A percentile compares a stretch with the other conserved stretches of the same genome.
Evolutionary conservation across 306 rosid species (phyloP).

Genomic region (Parietaria judaica): DNA sequence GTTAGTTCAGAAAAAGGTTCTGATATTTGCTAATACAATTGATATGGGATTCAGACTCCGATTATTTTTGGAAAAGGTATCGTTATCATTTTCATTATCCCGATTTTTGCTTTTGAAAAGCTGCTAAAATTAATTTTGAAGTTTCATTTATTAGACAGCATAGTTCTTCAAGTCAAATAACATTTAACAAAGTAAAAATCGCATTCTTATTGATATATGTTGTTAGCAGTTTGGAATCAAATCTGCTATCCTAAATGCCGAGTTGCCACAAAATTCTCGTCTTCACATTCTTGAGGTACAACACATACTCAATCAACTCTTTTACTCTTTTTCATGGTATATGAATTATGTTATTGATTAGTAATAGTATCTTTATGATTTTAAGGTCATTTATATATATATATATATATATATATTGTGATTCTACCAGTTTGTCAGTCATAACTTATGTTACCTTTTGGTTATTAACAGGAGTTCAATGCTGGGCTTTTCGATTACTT

Average conservation of each 20-base stretch:
- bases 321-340: neutral
- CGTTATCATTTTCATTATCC: too few species aligned
- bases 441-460: slow-evolving; percentile 16
- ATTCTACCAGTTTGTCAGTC: slow-evolving; percentile 3
- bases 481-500: slow-evolving; percentile 96
- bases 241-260: slow-evolving; percentile 92
- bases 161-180: neutral
- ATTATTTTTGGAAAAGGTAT: slow-evolving; percentile 86
- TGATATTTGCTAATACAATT: slow-evolving; percentile 74
- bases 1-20: slow-evolving; percentile 82
- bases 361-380: slow-evolving; percentile 5
- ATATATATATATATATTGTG: too few species aligned
- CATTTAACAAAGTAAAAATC: neutral
- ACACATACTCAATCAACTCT: slow-evolving; percentile 8
- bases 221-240: slow-evolving; percentile 74
- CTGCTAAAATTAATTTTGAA: too few species aligned
- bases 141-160: neutral
- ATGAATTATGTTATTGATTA: neutral
- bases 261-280: slow-evolving; percentile 96
- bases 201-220: neutral
- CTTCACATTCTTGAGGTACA: slow-evolving; percentile 93
- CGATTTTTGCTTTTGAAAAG: too few species aligned
- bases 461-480: slow-evolving; percentile 76
- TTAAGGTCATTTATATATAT: neutral
- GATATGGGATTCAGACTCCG: slow-evolving; percentile 78